These are phyloP conservation scores for Cercospora zeina DNA, from an alignment of 2,329 filamentous ascomycete genomes.

Conservation along the genomic window DNA sequence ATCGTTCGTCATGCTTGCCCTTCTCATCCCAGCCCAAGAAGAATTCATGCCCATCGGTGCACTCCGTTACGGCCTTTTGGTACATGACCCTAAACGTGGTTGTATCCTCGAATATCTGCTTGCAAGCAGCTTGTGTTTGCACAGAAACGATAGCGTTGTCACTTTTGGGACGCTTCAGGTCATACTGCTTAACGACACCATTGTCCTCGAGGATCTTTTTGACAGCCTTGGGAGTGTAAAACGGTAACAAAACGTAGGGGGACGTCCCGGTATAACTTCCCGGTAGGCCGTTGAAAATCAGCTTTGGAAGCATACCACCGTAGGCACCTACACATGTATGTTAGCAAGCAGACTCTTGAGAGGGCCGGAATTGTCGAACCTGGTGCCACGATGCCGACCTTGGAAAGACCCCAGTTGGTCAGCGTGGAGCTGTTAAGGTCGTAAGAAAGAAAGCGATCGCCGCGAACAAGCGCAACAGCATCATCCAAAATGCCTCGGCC, in stretches of 20 bases:
- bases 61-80: constrained; percentile 33
- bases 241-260: constrained; percentile 51
- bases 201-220: constrained; percentile 52
- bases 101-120: constrained; percentile 52
- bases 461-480: constrained; percentile 51
- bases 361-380: not conserved
- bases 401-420: constrained; percentile 54
- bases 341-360: not conserved
- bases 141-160: constrained; percentile 50
- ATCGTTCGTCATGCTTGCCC: constrained; percentile 46
- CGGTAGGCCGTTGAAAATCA: constrained; percentile 52
- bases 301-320: constrained; percentile 46
- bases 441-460: constrained; percentile 51
- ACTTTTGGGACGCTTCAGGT: constrained; percentile 41
- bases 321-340: constrained; percentile 11
- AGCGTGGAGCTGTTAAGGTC: constrained; percentile 53
- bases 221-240: constrained; percentile 54
- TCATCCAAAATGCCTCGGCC: constrained; percentile 52
- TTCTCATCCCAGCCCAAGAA: constrained; percentile 51
- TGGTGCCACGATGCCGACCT: constrained; percentile 48
- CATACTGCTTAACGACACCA: constrained; percentile 50
- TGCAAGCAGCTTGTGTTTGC: constrained; percentile 54
- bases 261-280: constrained; percentile 53
- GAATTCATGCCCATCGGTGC: constrained; percentile 51
- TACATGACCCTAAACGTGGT: constrained; percentile 53